These are phyloP conservation scores for Geotrichum siamense DNA, from an alignment of 1,139 yeast species.

Conservation along the genomic window DNA sequence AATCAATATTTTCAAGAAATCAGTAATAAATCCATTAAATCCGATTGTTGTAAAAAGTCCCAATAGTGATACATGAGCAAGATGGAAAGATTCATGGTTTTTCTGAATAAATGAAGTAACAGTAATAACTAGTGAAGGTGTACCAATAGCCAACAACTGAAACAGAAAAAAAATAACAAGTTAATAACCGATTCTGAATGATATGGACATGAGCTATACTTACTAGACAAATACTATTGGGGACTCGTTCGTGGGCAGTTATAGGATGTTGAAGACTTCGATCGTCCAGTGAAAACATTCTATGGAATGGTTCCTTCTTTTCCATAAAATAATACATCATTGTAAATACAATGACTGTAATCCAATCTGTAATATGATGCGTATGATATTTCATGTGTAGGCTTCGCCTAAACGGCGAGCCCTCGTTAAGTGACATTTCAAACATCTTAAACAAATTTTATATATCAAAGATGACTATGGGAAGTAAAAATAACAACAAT, in stretches of 20 bases:
- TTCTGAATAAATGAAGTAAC: slow-evolving; percentile 23
- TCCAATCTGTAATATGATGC: slow-evolving; percentile 15
- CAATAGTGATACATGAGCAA: slow-evolving; percentile 38
- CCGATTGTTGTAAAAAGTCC: slow-evolving; percentile 41
- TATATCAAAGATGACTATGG: no score
- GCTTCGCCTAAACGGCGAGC: neutral
- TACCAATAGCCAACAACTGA: slow-evolving; percentile 26
- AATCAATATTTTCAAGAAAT: slow-evolving; percentile 60
- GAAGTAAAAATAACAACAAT: no score
- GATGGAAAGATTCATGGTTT: slow-evolving; percentile 24
- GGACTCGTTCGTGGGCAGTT: slow-evolving; percentile 46
- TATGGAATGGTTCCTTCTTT: slow-evolving; percentile 28
- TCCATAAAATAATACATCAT: slow-evolving; percentile 19
- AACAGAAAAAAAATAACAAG: neutral
- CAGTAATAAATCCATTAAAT: slow-evolving; percentile 44
- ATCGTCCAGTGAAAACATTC: slow-evolving; percentile 31
- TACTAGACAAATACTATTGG: slow-evolving; percentile 28
- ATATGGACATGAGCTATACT: neutral
- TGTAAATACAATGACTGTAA: slow-evolving; percentile 5
- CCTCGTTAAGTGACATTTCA: neutral
- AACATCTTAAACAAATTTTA: no score
- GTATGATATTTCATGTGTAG: slow-evolving; percentile 3
- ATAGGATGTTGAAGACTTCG: slow-evolving; percentile 46
- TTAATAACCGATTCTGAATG: neutral
- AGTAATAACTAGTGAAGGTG: slow-evolving; percentile 31